A percentile compares a stretch with the other conserved stretches of the same genome.
Conservation (phyloP, 495 filamentous ascomycete species). For the Aspergillus affinis region DNA sequence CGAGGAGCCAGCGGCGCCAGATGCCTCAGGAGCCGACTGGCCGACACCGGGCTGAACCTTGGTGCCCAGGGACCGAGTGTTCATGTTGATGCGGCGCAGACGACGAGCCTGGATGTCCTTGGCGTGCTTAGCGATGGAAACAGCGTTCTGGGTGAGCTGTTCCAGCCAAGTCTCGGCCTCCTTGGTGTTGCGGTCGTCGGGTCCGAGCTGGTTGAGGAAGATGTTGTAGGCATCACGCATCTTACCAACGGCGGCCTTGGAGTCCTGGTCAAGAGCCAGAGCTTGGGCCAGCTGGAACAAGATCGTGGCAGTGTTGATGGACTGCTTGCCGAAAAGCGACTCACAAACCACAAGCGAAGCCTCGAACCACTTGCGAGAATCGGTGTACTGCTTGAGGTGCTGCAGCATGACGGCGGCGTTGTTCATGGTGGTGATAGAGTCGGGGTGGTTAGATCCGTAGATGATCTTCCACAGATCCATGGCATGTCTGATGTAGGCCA, state of each 20-base stretch:
- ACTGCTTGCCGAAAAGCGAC: constrained; percentile 78
- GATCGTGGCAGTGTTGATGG: constrained; percentile 91
- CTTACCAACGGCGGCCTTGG: constrained; percentile 80
- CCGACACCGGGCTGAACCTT: constrained; percentile 55
- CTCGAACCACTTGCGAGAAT: constrained; percentile 96
- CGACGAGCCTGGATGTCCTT: constrained; percentile 78
- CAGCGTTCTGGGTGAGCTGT: constrained; percentile 91
- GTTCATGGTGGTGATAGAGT: constrained; percentile 98
- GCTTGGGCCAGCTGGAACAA: constrained; percentile 97
- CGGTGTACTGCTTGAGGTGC: constrained; percentile 83
- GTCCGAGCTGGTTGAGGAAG: constrained; percentile 80
- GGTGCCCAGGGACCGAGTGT: constrained; percentile 53
- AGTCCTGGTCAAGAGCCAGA: constrained; percentile 86
- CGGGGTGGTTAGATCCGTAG: constrained; percentile 89
- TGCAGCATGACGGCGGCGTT: constrained; percentile 99
- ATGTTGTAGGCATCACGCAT: constrained; percentile 97
- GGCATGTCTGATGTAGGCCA: constrained; percentile 86
- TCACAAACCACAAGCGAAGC: constrained; percentile 84
- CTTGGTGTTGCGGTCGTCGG: constrained; percentile 92
- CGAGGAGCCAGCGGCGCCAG: constrained; percentile 37
- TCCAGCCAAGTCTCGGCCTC: constrained; percentile 94
- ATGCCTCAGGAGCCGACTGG: constrained; percentile 48
- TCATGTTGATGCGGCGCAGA: constrained; percentile 58
- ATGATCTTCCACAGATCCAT: constrained; percentile 96
- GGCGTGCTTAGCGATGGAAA: constrained; percentile 86